Evolutionary conservation across 108 stramenopile genomes (phyloP).

Genomic region (Mayamaea pseudoterrestris): DNA sequence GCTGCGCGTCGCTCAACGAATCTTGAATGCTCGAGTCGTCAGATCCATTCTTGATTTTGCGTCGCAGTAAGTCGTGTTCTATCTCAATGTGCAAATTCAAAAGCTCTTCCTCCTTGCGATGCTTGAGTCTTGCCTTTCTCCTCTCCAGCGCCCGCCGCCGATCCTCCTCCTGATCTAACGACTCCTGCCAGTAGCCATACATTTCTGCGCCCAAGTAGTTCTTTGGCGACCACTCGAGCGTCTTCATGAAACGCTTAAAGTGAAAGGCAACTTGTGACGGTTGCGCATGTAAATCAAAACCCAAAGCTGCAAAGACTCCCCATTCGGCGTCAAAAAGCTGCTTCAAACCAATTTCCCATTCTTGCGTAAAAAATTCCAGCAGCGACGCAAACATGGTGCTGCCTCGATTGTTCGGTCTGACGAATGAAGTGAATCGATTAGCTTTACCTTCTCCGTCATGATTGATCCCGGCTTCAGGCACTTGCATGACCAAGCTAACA

Average conservation of each 20-base stretch:
- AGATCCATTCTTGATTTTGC: conserved; percentile 5
- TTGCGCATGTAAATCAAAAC: conserved; percentile 61
- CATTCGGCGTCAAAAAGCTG: conserved; percentile 73
- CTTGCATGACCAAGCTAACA: conserved; percentile 36
- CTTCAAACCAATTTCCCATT: conserved; percentile 71
- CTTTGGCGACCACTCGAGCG: conserved; percentile 46
- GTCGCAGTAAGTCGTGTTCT: conserved; percentile 25
- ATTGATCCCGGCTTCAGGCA: conserved; percentile 7
- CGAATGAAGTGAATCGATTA: conserved; percentile 34
- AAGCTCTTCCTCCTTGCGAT: conserved; percentile 41
- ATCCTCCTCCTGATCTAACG: conserved; percentile 46
- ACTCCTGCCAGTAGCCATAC: conserved; percentile 66
- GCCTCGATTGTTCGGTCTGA: conserved; percentile 55
- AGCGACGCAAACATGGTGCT: conserved; percentile 63
- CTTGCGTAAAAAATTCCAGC: conserved; percentile 73
- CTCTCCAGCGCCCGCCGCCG: conserved; percentile 23
- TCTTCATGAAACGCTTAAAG: conserved; percentile 62
- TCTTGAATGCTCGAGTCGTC: neutral
- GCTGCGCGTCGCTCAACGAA: conserved; percentile 1
- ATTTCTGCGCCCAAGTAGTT: conserved; percentile 58
- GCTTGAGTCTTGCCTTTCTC: conserved; percentile 27
- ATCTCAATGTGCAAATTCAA: conserved; percentile 53
- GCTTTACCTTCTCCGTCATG: conserved; percentile 10
- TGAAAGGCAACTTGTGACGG: conserved; percentile 83
- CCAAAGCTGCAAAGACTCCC: conserved; percentile 76